phyloP scores from a whole-genome alignment of 805 yeast genomes.

The Maudiozyma saulgeensis region DNA sequence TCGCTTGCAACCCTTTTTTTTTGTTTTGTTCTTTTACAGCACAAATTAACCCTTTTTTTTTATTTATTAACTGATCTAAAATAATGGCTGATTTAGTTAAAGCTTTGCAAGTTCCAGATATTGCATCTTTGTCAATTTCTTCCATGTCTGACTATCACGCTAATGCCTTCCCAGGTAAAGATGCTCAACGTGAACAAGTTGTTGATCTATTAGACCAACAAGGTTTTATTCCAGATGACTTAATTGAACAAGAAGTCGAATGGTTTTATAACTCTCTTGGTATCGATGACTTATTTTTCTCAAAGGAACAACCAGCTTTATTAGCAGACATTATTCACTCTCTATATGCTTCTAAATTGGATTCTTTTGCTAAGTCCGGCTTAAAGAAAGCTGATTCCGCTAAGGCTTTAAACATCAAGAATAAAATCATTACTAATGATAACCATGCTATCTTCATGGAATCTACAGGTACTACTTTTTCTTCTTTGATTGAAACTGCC shows the following conservation, averaged over 20 bases:
- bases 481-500: neutral
- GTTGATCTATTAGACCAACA: constrained; percentile 69
- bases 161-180: constrained; percentile 69
- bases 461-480: constrained; percentile 30
- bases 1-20: neutral
- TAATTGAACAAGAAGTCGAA: constrained; percentile 75
- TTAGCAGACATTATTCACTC: constrained; percentile 81
- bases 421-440: constrained; percentile 58
- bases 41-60: too few relatives aligned
- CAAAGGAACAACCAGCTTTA: constrained; percentile 69
- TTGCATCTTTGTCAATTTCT: constrained; percentile 34
- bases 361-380: constrained; percentile 63
- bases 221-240: constrained; percentile 81
- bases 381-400: constrained; percentile 20
- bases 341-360: constrained; percentile 84
- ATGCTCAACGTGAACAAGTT: constrained; percentile 70
- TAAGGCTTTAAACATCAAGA: constrained; percentile 49
- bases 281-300: constrained; percentile 86
- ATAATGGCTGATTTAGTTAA: neutral
- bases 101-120: constrained; percentile 21
- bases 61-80: neutral
- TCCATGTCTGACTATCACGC: constrained; percentile 59
- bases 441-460: constrained; percentile 91
- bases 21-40: neutral
- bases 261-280: constrained; percentile 88